These are phyloP conservation scores for Boletus subcaerulescens DNA, from an alignment of 768 basidiomycete species.

Conservation along the genomic window DNA sequence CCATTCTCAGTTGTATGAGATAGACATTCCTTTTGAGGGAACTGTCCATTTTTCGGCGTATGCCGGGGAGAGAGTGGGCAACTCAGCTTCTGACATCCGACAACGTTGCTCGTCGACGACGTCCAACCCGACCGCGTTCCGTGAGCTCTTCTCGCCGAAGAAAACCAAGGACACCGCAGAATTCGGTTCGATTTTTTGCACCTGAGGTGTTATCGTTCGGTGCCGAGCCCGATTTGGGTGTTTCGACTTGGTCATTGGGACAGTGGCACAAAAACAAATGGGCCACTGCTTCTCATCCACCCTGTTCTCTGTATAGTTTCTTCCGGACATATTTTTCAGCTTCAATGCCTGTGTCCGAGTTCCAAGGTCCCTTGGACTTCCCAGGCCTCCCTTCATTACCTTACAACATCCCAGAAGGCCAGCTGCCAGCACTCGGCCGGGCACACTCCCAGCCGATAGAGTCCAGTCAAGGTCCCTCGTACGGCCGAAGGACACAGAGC, in stretches of 20 bases:
- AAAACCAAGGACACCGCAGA: not conserved
- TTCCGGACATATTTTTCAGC: not conserved
- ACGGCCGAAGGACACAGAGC: conserved; percentile 25
- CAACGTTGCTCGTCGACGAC: conserved; percentile 1
- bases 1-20: not conserved
- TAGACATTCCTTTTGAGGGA: not conserved
- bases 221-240: conserved; percentile 22
- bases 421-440: conserved; percentile 8
- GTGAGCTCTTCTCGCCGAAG: not conserved
- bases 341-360: conserved; percentile 21
- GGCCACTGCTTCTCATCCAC: not conserved
- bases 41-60: conserved; percentile 16
- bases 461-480: conserved; percentile 22
- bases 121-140: conserved; percentile 4
- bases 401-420: conserved; percentile 9
- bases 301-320: not conserved
- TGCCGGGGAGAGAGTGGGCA: conserved; percentile 16
- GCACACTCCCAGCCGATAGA: conserved; percentile 24
- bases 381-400: conserved; percentile 8
- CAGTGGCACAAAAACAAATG: conserved; percentile 13
- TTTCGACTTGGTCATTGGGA: not conserved
- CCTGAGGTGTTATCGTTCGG: not conserved
- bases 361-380: conserved; percentile 22
- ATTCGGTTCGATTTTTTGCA: not conserved
- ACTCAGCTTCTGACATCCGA: conserved; percentile 6